phyloP scores from a whole-genome alignment of 2,329 filamentous ascomycete species.

The Nakataea oryzae region DNA sequence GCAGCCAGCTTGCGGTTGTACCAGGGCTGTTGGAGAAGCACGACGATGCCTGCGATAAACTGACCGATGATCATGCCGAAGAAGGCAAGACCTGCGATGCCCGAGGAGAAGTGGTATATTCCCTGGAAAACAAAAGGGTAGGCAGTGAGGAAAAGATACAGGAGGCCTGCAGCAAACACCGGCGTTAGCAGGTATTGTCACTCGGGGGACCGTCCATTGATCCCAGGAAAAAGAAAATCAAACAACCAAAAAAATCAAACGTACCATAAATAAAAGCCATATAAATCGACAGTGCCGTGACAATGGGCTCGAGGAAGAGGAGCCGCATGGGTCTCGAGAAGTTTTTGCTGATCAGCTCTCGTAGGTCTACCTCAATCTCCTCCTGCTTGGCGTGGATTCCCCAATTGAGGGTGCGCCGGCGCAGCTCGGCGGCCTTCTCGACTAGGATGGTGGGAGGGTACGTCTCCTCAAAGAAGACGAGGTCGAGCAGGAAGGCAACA shows the following conservation, averaged over 20 bases:
- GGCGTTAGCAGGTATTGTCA: background rate
- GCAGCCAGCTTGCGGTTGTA: constrained; percentile 60
- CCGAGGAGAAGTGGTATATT: constrained; percentile 59
- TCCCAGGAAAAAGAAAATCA: background rate
- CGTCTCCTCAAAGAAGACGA: constrained; percentile 57
- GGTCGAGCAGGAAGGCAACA: constrained; percentile 44
- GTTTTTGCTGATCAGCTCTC: constrained; percentile 55
- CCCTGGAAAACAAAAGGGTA: constrained; percentile 72
- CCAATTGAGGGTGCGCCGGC: constrained; percentile 57
- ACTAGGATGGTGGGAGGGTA: constrained; percentile 59
- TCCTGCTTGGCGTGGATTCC: constrained; percentile 63
- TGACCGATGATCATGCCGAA: constrained; percentile 75
- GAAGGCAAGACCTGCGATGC: constrained; percentile 67
- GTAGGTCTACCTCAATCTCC: constrained; percentile 57
- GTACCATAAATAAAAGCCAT: constrained; percentile 62
- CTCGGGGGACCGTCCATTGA: no score
- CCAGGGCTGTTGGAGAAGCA: constrained; percentile 52
- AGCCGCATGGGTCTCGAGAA: constrained; percentile 55
- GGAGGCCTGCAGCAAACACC: constrained; percentile 28
- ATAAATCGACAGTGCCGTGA: constrained; percentile 57
- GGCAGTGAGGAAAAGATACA: constrained; percentile 79
- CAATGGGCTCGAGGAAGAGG: constrained; percentile 59
- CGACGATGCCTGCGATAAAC: constrained; percentile 53
- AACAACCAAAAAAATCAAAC: background rate
- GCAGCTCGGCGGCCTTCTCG: constrained; percentile 48